Evolutionary conservation across 768 basidiomycete genomes (phyloP).

Genomic region (Phaffia tasmanica): DNA sequence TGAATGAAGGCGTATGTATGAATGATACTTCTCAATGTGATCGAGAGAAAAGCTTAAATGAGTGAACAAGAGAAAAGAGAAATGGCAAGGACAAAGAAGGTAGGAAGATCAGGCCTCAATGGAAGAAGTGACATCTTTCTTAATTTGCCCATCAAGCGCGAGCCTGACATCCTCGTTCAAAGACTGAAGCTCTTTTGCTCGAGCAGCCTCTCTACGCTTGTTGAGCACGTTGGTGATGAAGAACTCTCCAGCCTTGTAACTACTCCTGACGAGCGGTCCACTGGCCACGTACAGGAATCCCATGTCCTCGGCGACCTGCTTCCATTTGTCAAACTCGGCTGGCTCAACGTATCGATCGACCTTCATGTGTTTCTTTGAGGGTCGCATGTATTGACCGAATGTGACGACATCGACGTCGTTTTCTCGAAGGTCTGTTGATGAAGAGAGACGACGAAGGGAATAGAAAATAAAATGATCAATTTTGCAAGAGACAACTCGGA

Average conservation of each 20-base stretch:
- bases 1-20: too few species aligned
- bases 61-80: background rate
- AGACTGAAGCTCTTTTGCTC: slow-evolving; percentile 16
- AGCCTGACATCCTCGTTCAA: background rate
- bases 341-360: slow-evolving; percentile 93
- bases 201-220: slow-evolving; percentile 28
- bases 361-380: slow-evolving; percentile 98
- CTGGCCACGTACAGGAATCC: slow-evolving; percentile 96
- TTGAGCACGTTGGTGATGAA: slow-evolving; percentile 75
- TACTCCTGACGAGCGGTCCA: slow-evolving; percentile 88
- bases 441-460: background rate
- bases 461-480: background rate
- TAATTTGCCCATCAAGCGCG: background rate
- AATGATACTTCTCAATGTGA: background rate
- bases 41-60: too few species aligned
- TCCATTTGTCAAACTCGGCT: slow-evolving; percentile 85
- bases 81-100: background rate
- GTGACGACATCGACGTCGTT: slow-evolving; percentile 92
- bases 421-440: slow-evolving; percentile 62
- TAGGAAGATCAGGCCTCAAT: background rate
- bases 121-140: background rate
- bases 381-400: slow-evolving; percentile 99
- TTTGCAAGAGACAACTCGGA: background rate
- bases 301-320: slow-evolving; percentile 74
- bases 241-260: slow-evolving; percentile 98